Evolutionary conservation across 306 rosid species (phyloP).

Genomic region (Astragalus membranaceus): DNA sequence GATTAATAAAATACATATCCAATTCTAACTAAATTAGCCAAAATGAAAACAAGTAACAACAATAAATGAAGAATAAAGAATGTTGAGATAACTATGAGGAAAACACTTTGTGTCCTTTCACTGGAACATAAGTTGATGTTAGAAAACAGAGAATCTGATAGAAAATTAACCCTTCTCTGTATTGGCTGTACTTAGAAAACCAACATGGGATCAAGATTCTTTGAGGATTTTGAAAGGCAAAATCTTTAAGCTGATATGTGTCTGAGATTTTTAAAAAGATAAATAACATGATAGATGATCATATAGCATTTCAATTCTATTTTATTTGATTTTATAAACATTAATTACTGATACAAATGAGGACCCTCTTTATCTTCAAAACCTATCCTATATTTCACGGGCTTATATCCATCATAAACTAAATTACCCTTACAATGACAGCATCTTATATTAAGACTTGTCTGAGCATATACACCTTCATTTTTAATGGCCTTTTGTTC

Average conservation of each 20-base stretch:
- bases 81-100: background rate
- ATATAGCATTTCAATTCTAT: too few species aligned
- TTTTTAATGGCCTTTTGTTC: background rate
- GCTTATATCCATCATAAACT: background rate
- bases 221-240: too few species aligned
- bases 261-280: too few species aligned
- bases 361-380: background rate
- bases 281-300: too few species aligned
- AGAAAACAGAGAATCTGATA: too few species aligned
- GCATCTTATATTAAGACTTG: background rate
- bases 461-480: background rate
- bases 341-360: too few species aligned
- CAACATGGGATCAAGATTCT: background rate
- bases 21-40: background rate
- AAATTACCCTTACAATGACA: background rate
- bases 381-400: background rate
- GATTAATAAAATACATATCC: background rate
- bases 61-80: background rate
- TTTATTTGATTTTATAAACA: too few species aligned
- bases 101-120: background rate
- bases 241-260: too few species aligned
- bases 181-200: background rate
- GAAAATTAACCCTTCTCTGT: background rate
- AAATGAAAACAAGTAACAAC: background rate
- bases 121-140: background rate